A percentile compares a stretch with the other conserved stretches of the same genome.
These are phyloP conservation scores for Fusarium sublunatum DNA, from an alignment of 2,329 filamentous ascomycete species.

Conservation along the genomic window DNA sequence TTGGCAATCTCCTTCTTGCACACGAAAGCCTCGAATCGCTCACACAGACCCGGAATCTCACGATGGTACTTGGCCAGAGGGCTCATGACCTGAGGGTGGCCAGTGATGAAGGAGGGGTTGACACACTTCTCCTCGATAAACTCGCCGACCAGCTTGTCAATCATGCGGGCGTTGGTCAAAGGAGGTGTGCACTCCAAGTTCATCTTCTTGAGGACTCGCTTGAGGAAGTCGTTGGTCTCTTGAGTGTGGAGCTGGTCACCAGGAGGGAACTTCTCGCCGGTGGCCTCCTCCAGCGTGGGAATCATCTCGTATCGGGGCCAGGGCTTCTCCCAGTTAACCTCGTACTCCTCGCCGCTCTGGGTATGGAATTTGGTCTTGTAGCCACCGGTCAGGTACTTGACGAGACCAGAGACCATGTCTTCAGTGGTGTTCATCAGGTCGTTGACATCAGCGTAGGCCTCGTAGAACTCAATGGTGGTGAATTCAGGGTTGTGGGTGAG, in stretches of 20 bases:
- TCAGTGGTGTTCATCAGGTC: conserved; percentile 86
- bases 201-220: conserved; percentile 85
- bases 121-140: conserved; percentile 95
- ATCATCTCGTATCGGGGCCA: conserved; percentile 98
- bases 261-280: conserved; percentile 92
- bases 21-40: conserved; percentile 97
- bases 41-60: conserved; percentile 82
- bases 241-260: conserved; percentile 89
- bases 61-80: conserved; percentile 97
- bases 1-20: conserved; percentile 84
- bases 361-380: conserved; percentile 90
- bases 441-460: conserved; percentile 91
- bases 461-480: conserved; percentile 97
- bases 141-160: conserved; percentile 93
- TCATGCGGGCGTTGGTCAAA: conserved; percentile 92
- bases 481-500: conserved; percentile 96
- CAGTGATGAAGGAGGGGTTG: conserved; percentile 77
- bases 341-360: conserved; percentile 84
- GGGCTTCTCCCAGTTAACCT: conserved; percentile 95
- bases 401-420: conserved; percentile 88
- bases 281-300: conserved; percentile 80
- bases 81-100: conserved; percentile 81
- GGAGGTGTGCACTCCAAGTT: conserved; percentile 91
- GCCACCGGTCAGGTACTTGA: conserved; percentile 87
- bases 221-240: conserved; percentile 90